Evolutionary conservation across 2,329 filamentous ascomycete genomes (phyloP).

Genomic region (Amauroascus verrucosus): DNA sequence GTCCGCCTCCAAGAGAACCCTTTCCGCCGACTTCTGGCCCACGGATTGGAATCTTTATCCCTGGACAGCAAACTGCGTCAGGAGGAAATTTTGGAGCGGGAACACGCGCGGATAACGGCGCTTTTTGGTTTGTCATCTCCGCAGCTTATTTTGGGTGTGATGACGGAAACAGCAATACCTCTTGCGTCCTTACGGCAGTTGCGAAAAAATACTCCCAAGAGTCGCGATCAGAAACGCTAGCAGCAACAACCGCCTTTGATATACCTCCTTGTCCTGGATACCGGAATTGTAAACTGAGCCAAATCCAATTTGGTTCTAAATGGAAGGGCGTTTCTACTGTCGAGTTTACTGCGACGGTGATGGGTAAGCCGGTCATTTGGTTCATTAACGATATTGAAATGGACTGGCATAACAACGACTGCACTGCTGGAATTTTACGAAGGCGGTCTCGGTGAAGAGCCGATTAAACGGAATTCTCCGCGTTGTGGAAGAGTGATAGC

Average conservation of each 20-base stretch:
- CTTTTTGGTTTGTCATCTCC: conserved; percentile 44
- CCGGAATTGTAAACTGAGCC: conserved; percentile 35
- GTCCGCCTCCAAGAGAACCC: conserved; percentile 36
- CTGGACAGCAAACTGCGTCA: conserved; percentile 27
- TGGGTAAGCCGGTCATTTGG: conserved; percentile 35
- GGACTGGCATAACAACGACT: conserved; percentile 43
- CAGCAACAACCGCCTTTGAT: conserved; percentile 31
- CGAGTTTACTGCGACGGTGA: conserved; percentile 39
- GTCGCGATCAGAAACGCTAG: conserved; percentile 27
- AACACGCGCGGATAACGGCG: conserved; percentile 31
- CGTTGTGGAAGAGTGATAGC: background rate
- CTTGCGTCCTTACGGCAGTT: conserved; percentile 33
- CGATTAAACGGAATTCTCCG: background rate
- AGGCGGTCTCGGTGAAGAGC: background rate
- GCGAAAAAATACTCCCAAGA: conserved; percentile 36
- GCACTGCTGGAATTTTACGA: conserved; percentile 32
- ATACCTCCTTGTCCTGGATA: conserved; percentile 33
- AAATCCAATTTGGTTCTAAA: conserved; percentile 33
- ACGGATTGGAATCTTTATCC: conserved; percentile 40
- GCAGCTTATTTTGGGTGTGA: conserved; percentile 42
- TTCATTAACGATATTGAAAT: conserved; percentile 40
- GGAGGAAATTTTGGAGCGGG: conserved; percentile 40
- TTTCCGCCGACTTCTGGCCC: conserved; percentile 39
- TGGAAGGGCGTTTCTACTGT: conserved; percentile 39
- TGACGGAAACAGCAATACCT: conserved; percentile 32